Base-by-base conservation (phyloP, 2,329 filamentous ascomycete species). In the Neophaeococcomyces aloes region DNA sequence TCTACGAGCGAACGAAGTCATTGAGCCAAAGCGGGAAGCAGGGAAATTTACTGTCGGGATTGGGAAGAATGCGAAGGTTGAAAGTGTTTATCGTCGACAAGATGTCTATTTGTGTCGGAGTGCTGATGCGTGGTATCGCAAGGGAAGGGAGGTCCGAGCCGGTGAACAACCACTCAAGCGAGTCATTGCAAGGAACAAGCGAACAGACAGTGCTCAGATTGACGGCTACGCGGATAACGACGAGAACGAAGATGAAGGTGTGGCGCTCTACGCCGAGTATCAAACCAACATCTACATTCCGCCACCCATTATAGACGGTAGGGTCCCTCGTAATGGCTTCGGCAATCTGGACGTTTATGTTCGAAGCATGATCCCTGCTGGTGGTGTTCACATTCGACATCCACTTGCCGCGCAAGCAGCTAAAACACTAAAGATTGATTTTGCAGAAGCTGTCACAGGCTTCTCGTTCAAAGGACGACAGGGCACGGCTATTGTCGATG, bases 91-190 rank as follows among this genome's bases (percentile, higher is more conserved):
- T 59, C 78, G 88, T 18, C 76, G 91, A 3, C 73, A 72, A 37
- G 86, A 96, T 58, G 86, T 98, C 0, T 79, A 85, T 41, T 57
- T 78, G 4, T 86, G 86, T 1, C 76, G 80, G 49, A 93, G 79
- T 49, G 79, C 78, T 2, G 86, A 94, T 53, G 86, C 83, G 50
- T 98, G 91, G 93, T 95, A 91, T 61, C 79, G 88, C 2, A 65
- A 89, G 47, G 91, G 91, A 0, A 74, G 86, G 19, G 81, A 87
- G 50, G 77, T 98, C 6, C 85, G 78, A 52, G 65, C 76, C 0
- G 78, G 82, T 11, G 85, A 94, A 59, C 81, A 91, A 44, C 86
- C 91, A 0, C 72, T 84, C 11, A 96, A 94, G 59, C 81, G 81
- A 58, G 65, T 86, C 2, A 68, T 72, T 0, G 72, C 58, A 3